phyloP scores from a whole-genome alignment of 176 grass and related monocot genomes.

The Guadua angustifolia region DNA sequence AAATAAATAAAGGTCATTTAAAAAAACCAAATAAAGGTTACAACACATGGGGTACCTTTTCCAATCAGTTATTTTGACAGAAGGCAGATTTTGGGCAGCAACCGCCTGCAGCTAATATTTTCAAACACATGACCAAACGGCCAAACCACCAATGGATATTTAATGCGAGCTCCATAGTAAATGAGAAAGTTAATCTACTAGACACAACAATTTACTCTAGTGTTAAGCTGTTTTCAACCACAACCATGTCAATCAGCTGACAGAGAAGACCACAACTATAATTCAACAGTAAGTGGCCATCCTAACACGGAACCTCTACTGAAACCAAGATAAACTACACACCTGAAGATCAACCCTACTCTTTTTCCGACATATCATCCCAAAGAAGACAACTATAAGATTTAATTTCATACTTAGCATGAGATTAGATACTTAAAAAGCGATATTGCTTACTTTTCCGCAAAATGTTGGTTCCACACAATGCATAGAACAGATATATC shows the following conservation, averaged over 20 bases:
- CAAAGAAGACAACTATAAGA: not conserved
- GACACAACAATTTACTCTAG: not conserved
- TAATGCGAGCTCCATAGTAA: not conserved
- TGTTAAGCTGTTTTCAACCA: not conserved
- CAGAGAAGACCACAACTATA: not conserved
- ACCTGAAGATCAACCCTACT: not conserved
- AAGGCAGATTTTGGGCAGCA: not conserved
- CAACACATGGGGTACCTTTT: not conserved
- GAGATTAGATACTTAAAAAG: not conserved
- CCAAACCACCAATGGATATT: not conserved
- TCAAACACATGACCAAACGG: not conserved
- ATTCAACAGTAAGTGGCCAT: not conserved
- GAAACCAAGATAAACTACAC: not conserved
- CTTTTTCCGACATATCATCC: not conserved
- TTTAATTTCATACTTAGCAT: not conserved
- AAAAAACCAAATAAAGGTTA: slow-evolving; percentile 11
- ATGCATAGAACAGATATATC: not conserved
- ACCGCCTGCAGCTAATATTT: slow-evolving; percentile 13
- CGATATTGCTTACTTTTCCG: not conserved
- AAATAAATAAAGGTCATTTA: too few relatives aligned
- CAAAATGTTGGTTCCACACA: not conserved
- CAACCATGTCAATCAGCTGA: not conserved
- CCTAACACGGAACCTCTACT: not conserved
- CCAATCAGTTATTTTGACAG: not conserved
- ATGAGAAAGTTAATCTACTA: not conserved